Percentiles rank a stretch among this genome's conserved stretches.
Conservation (phyloP, 495 filamentous ascomycete genomes). For the Endocarpon pusillum region DNA sequence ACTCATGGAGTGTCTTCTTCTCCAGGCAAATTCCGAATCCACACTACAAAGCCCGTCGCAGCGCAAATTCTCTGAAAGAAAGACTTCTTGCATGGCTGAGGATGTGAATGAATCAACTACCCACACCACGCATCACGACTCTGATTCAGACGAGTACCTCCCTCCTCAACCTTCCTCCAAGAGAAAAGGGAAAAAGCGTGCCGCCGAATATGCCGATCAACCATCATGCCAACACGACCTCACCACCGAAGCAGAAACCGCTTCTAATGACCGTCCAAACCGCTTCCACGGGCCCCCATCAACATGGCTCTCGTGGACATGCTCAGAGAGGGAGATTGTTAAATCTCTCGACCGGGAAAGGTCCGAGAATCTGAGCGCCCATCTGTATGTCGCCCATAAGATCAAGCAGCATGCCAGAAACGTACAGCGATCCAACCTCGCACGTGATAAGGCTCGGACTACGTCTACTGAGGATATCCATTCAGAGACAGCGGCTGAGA, state of each 20-base stretch:
- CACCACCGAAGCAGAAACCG: not conserved
- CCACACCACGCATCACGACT: too few relatives aligned
- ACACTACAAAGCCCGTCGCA: too few relatives aligned
- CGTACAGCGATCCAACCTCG: conserved; percentile 12
- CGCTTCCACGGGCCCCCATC: conserved; percentile 32
- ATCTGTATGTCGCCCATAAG: conserved; percentile 59
- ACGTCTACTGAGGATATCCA: conserved; percentile 7
- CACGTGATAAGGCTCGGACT: conserved; percentile 17
- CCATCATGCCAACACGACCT: conserved; percentile 7
- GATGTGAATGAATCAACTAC: too few relatives aligned
- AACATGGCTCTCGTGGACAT: conserved; percentile 44
- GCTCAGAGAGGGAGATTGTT: conserved; percentile 38
- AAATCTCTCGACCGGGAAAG: conserved; percentile 36
- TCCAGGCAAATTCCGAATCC: too few relatives aligned
- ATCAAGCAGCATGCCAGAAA: conserved; percentile 31
- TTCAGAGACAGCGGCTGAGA: conserved; percentile 9
- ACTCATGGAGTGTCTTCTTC: too few relatives aligned
- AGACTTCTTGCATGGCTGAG: too few relatives aligned
- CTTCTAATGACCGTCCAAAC: conserved; percentile 26
- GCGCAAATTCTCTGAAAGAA: too few relatives aligned
- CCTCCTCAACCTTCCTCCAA: too few relatives aligned
- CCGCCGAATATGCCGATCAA: not conserved
- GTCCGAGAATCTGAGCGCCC: conserved; percentile 46
- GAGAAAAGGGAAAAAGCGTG: not conserved
- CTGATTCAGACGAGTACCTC: too few relatives aligned